phyloP scores from a whole-genome alignment of 106 monocot genomes.

The Acanthochlamys bracteata region DNA sequence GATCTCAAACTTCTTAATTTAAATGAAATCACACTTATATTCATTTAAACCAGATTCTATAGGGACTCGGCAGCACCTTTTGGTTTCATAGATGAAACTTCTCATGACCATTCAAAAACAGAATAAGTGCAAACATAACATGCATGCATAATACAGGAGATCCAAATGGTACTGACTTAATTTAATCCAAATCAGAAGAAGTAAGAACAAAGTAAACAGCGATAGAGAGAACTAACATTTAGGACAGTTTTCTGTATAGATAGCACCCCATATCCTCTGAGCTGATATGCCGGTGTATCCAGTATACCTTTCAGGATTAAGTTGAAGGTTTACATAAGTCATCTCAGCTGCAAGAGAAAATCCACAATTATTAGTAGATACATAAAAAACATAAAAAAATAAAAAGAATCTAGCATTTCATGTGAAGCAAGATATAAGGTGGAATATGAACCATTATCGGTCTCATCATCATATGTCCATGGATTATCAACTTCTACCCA shows the following conservation, averaged over 20 bases:
- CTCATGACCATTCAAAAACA: no score
- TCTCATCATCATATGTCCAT: constrained; percentile 96
- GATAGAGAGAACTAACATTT: constrained; percentile 45
- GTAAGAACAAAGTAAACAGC: no score
- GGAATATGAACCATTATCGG: constrained; percentile 62
- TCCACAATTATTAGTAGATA: background rate
- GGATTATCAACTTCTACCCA: constrained; percentile 90
- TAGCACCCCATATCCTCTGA: constrained; percentile 77
- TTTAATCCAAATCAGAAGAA: no score
- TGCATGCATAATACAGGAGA: no score
- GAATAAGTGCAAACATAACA: no score
- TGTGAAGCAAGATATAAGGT: background rate
- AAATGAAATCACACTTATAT: no score
- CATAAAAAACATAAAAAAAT: background rate
- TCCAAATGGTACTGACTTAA: no score
- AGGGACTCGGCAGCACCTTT: no score
- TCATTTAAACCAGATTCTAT: no score
- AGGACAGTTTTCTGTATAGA: constrained; percentile 94
- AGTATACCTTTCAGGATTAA: constrained; percentile 94
- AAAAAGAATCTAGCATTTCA: background rate
- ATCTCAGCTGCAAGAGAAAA: constrained; percentile 60
- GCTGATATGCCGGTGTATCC: constrained; percentile 82
- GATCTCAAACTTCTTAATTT: no score
- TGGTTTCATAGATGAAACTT: no score
- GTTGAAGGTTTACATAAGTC: constrained; percentile 96